These are phyloP conservation scores for Lagenaria siceraria DNA, from an alignment of 306 rosid genomes.

Conservation along the genomic window DNA sequence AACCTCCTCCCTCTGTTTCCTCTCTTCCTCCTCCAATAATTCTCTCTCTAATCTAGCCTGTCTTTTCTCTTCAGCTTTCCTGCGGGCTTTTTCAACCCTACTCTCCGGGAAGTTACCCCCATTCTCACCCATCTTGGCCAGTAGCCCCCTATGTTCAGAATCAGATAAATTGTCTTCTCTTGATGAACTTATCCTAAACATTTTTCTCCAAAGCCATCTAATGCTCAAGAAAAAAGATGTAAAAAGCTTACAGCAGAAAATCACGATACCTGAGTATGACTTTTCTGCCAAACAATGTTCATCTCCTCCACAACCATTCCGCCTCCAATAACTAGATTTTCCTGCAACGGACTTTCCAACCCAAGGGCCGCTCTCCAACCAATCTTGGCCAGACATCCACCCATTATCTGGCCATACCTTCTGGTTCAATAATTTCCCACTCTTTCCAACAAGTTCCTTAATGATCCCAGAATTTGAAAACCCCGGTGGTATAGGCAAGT, in stretches of 20 bases:
- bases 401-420: conserved; percentile 91
- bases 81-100: conserved; percentile 88
- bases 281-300: conserved; percentile 80
- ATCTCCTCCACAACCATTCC: conserved; percentile 60
- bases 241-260: conserved; percentile 66
- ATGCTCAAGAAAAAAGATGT: conserved; percentile 66
- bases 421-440: conserved; percentile 77
- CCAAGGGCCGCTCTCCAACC: conserved; percentile 87
- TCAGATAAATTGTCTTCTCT: conserved; percentile 68
- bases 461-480: conserved; percentile 55
- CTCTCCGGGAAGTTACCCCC: conserved; percentile 60
- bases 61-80: conserved; percentile 98
- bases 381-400: conserved; percentile 83
- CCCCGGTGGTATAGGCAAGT: conserved; percentile 69
- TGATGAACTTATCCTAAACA: conserved; percentile 62
- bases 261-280: conserved; percentile 59
- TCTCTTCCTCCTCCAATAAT: conserved; percentile 92
- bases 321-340: conserved; percentile 55
- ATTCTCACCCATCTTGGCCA: conserved; percentile 66
- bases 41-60: conserved; percentile 95
- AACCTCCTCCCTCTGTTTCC: conserved; percentile 98
- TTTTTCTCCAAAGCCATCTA: conserved; percentile 91
- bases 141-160: conserved; percentile 52
- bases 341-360: conserved; percentile 48
- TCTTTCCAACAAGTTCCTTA: conserved; percentile 73